phyloP scores from a whole-genome alignment of 176 grass and related monocot genomes.

The Sorghum bicolor region DNA sequence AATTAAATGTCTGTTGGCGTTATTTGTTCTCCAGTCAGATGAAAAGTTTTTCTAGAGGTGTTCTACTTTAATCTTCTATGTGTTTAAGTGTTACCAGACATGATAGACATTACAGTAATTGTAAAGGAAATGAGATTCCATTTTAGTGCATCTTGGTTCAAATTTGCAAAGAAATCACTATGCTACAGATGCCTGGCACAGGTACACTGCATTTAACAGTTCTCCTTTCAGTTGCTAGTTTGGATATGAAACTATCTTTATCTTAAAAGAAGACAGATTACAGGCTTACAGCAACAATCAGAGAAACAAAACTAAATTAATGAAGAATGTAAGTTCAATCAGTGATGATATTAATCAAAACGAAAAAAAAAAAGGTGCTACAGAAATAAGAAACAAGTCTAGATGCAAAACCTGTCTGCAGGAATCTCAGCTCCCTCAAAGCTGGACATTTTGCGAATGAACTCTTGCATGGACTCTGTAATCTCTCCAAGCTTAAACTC shows the following conservation, averaged over 20 bases:
- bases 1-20: neutral
- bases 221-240: neutral
- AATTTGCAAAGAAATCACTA: slow-evolving; percentile 6
- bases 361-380: neutral
- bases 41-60: neutral
- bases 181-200: slow-evolving; percentile 2
- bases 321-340: neutral
- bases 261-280: neutral
- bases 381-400: neutral
- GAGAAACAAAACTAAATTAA: slow-evolving; percentile 5
- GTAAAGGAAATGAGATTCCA: neutral
- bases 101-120: neutral
- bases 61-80: neutral
- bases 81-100: neutral
- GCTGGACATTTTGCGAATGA: slow-evolving; percentile 81
- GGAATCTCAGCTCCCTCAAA: slow-evolving; percentile 96
- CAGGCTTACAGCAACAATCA: neutral
- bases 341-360: neutral
- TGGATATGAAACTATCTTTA: neutral
- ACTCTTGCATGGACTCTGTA: slow-evolving; percentile 81
- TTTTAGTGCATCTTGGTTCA: neutral
- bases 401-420: slow-evolving; percentile 54
- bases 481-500: slow-evolving; percentile 85
- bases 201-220: neutral
- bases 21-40: neutral